Evolutionary conservation across 2,329 filamentous ascomycete species (phyloP).

Genomic region (Endothia cerciana): DNA sequence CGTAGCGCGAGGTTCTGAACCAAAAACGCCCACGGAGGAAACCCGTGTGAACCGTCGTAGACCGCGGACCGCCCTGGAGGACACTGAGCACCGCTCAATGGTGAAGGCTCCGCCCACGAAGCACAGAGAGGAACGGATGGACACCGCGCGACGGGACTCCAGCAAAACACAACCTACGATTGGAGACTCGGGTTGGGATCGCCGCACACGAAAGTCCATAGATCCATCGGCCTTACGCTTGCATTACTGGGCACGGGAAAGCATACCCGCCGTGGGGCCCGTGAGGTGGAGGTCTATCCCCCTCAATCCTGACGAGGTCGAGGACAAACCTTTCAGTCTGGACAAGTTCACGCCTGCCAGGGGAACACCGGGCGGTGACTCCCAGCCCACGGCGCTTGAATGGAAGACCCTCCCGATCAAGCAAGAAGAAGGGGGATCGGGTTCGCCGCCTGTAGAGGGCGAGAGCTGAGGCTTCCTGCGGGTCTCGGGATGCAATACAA

Average conservation of each 20-base stretch:
- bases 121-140: not conserved
- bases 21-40: not conserved
- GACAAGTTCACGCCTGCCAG: not conserved
- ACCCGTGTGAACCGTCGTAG: not conserved
- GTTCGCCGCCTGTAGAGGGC: not conserved
- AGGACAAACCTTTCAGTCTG: not conserved
- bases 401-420: not conserved
- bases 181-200: not conserved
- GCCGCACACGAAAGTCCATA: not conserved
- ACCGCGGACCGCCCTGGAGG: not conserved
- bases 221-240: not conserved
- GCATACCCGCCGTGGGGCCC: not conserved
- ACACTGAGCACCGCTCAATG: not conserved
- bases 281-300: not conserved
- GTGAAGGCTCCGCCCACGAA: not conserved
- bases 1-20: not conserved
- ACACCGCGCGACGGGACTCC: not conserved
- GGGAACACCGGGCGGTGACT: not conserved
- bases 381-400: not conserved
- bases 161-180: not conserved
- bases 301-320: not conserved
- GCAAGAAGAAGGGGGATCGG: not conserved
- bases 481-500: constrained; percentile 8
- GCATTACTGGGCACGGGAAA: constrained; percentile 9
- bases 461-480: not conserved